Conservation (phyloP, 2,329 filamentous ascomycete genomes). For the Aureobasidium sp. region DNA sequence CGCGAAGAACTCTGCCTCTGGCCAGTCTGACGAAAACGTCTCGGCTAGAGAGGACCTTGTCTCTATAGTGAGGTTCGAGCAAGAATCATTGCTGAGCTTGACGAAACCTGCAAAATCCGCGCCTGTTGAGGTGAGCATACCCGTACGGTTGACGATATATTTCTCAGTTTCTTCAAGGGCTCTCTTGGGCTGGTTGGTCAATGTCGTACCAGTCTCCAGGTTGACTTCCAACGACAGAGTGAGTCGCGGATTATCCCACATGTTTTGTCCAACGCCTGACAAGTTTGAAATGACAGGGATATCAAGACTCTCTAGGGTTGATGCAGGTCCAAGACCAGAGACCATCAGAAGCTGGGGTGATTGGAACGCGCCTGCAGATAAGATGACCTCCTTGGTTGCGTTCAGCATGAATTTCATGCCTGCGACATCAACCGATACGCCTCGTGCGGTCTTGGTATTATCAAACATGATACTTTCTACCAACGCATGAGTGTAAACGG, state of each 20-base stretch:
- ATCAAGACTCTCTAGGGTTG: background rate
- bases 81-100: conserved; percentile 15
- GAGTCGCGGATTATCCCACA: conserved; percentile 33
- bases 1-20: conserved; percentile 26
- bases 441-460: conserved; percentile 23
- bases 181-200: conserved; percentile 16
- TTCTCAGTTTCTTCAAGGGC: conserved; percentile 16
- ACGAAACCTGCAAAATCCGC: conserved; percentile 23
- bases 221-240: conserved; percentile 23
- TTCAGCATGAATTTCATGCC: conserved; percentile 23
- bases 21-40: conserved; percentile 24
- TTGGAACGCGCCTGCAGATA: conserved; percentile 22
- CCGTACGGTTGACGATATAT: conserved; percentile 19
- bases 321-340: conserved; percentile 20
- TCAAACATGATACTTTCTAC: conserved; percentile 20
- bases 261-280: conserved; percentile 27
- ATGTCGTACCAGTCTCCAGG: conserved; percentile 17
- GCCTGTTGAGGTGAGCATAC: conserved; percentile 22
- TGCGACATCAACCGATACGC: conserved; percentile 24
- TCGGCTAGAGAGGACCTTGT: conserved; percentile 19
- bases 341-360: background rate
- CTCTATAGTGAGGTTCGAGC: background rate
- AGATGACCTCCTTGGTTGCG: conserved; percentile 28
- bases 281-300: conserved; percentile 20
- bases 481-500: conserved; percentile 29